These are phyloP conservation scores for Rutstroemia sydowiana DNA, from an alignment of 2,329 filamentous ascomycete genomes.

Conservation along the genomic window DNA sequence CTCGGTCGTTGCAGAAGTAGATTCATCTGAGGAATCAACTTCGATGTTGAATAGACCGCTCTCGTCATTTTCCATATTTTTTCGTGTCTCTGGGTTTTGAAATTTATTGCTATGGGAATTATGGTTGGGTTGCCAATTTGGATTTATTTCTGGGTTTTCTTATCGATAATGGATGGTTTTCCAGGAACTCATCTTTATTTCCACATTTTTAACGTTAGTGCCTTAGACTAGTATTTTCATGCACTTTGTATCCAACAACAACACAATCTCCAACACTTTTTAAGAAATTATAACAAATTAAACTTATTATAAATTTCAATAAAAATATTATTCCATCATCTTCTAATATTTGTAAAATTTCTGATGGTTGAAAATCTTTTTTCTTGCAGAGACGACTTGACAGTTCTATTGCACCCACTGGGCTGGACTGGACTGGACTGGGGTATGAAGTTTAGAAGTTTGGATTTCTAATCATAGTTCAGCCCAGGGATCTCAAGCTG, in stretches of 20 bases:
- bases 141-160: not conserved
- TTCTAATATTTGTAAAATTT: too few relatives aligned
- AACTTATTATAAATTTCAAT: too few relatives aligned
- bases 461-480: too few relatives aligned
- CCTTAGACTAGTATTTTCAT: not conserved
- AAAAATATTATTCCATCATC: too few relatives aligned
- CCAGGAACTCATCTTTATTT: not conserved
- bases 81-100: not conserved
- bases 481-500: too few relatives aligned
- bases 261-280: too few relatives aligned
- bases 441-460: too few relatives aligned
- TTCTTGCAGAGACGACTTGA: too few relatives aligned
- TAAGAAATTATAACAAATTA: too few relatives aligned
- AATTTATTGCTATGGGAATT: not conserved
- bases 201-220: not conserved
- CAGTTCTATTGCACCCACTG: too few relatives aligned
- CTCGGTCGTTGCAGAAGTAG: not conserved
- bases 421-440: too few relatives aligned
- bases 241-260: not conserved
- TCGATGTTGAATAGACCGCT: slow-evolving; percentile 35
- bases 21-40: slow-evolving; percentile 34
- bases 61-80: not conserved
- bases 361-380: too few relatives aligned
- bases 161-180: not conserved
- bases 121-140: not conserved